Evolutionary conservation across 192 early-diverging fungal species (phyloP), one percentile per base, ranked within the genome.

Genomic region (Geosiphon pyriformis): DNA sequence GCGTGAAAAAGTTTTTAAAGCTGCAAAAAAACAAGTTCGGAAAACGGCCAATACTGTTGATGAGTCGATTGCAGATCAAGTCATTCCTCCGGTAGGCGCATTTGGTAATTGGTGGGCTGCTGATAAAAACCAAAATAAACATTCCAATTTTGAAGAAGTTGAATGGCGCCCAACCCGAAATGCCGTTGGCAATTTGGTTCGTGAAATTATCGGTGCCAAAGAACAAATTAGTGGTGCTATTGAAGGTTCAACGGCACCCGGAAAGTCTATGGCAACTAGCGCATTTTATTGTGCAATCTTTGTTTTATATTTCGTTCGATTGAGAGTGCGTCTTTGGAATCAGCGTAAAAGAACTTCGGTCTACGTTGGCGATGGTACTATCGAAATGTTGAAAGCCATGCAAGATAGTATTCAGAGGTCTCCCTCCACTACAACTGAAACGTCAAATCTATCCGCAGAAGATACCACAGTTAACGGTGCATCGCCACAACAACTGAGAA

Each of bases 301-400:
- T 29, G 27, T 55, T 20, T 11, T 55, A 55, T 55, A 55, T 55
- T 55, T 26, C 23, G 18, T 55, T 26, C 12, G 12, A 20, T 29
- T 55, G 2, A 20, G 53, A 20, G 2, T 55, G 1, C 12, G 23
- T 26, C 53, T 55, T 23, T 55, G 53, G 53, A 12, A 55, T 12
- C 22, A 20, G 23, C 20, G 53, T 26, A 55, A 12, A 29, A 55
- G 27, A 55, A 55, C 53, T 20, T 11, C 20, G 1, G 53, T 55
- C 1, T 55, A 20, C 25, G 53, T 55, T 55, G 53, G 53, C 12
- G 53, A 55, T 23, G 53, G 53, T 55, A 1, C 53, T 1, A 55
- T 29, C 12, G 53, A 55, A 55, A 55, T 55, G 53, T 12, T 55
- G 2, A 55, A 4, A 55, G 11, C 27, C 10, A 29, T 42, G 37